A percentile compares a stretch with the other conserved stretches of the same genome.
These are phyloP conservation scores for Cydonia oblonga DNA, from an alignment of 331 rosid genomes.

Conservation along the genomic window DNA sequence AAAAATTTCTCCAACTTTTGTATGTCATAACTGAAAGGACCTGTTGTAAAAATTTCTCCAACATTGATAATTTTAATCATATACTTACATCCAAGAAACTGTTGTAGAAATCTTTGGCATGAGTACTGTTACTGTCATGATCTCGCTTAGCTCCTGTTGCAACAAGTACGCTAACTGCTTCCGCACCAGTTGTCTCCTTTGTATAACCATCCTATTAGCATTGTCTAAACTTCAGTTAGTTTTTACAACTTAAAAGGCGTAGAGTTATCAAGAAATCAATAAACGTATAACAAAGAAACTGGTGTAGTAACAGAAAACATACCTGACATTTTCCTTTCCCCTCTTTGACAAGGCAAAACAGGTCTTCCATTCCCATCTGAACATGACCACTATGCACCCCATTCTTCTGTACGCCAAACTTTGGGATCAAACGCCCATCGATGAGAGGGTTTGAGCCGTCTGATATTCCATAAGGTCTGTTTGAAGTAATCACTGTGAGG, in stretches of 20 bases:
- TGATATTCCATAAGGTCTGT: conserved; percentile 3
- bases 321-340: conserved; percentile 13
- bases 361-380: conserved; percentile 3
- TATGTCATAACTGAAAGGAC: not conserved
- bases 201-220: too few species aligned
- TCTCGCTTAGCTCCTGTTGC: conserved; percentile 13
- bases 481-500: conserved; percentile 5
- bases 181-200: not conserved
- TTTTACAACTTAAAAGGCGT: not conserved
- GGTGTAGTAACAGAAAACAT: not conserved
- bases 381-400: too few species aligned
- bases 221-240: not conserved
- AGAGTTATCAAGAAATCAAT: not conserved
- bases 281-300: not conserved
- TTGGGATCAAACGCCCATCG: not conserved
- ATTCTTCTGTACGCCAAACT: not conserved
- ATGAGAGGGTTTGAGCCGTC: conserved; percentile 16
- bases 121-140: not conserved
- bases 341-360: not conserved
- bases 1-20: not conserved
- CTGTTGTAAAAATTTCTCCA: not conserved
- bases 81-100: conserved; percentile 15
- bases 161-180: conserved; percentile 7
- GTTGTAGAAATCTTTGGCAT: not conserved
- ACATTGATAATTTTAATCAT: too few species aligned